These are phyloP conservation scores for Ophiostoma quercus DNA, from an alignment of 2,329 filamentous ascomycete genomes.

Conservation along the genomic window DNA sequence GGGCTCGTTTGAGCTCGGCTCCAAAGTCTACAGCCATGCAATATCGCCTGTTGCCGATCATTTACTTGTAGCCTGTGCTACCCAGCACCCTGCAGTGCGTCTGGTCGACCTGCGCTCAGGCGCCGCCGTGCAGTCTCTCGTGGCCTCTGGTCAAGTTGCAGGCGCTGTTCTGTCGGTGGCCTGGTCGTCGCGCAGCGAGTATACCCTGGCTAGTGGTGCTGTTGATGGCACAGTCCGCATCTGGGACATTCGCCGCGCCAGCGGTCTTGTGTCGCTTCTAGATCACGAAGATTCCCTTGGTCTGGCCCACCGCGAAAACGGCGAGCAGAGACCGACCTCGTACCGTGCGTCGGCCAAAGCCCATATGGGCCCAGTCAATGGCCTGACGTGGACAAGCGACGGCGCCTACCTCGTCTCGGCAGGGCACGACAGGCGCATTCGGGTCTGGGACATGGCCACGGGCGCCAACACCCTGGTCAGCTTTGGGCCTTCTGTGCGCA, in stretches of 20 bases:
- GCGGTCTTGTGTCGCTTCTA: conserved; percentile 68
- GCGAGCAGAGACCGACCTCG: background rate
- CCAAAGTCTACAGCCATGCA: conserved; percentile 70
- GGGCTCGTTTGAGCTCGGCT: conserved; percentile 62
- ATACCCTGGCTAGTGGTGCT: conserved; percentile 78
- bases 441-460: conserved; percentile 77
- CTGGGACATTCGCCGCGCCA: conserved; percentile 81
- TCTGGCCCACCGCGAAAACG: conserved; percentile 2
- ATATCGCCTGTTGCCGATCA: conserved; percentile 67
- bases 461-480: conserved; percentile 83
- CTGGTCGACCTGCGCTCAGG: conserved; percentile 83
- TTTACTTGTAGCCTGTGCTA: conserved; percentile 80
- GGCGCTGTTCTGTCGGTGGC: conserved; percentile 63
- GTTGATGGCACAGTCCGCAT: conserved; percentile 76
- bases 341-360: conserved; percentile 53
- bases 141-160: conserved; percentile 53
- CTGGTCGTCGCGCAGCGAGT: conserved; percentile 77
- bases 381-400: conserved; percentile 76
- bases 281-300: conserved; percentile 81
- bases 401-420: conserved; percentile 71
- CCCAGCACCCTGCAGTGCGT: conserved; percentile 76
- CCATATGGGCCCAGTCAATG: conserved; percentile 78
- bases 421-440: conserved; percentile 76
- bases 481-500: conserved; percentile 78
- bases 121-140: conserved; percentile 64